A percentile compares a stretch with the other conserved stretches of the same genome.
Evolutionary conservation across 208 protist genomes (phyloP).

Genomic region (Trypanosoma rangeli): DNA sequence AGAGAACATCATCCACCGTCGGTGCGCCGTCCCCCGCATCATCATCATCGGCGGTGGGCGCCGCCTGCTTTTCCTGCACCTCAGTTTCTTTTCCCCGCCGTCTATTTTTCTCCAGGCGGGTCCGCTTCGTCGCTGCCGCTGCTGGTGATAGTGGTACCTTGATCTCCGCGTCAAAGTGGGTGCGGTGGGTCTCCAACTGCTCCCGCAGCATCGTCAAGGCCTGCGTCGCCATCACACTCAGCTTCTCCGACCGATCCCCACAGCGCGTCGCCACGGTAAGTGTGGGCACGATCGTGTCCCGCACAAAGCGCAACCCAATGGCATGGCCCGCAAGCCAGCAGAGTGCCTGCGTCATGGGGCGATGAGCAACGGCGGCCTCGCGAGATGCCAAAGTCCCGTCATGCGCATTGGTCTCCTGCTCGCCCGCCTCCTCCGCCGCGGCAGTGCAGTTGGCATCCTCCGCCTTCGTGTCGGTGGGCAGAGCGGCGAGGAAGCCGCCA

Average conservation of each 20-base stretch:
- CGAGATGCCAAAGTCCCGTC: conserved; percentile 1
- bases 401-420: background rate
- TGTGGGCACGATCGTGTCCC: conserved; percentile 47
- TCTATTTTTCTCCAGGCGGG: background rate
- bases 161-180: conserved; percentile 7
- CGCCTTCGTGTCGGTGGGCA: conserved; percentile 29
- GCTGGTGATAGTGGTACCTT: background rate
- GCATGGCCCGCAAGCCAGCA: conserved; percentile 41
- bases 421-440: background rate
- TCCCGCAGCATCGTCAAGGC: conserved; percentile 53
- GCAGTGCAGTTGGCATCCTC: background rate
- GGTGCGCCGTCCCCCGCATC: background rate
- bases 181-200: conserved; percentile 71
- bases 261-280: conserved; percentile 46
- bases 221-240: conserved; percentile 61
- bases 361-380: conserved; percentile 8
- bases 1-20: conserved; percentile 31
- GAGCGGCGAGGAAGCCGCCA: conserved; percentile 65
- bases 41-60: background rate
- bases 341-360: conserved; percentile 10
- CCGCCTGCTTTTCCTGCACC: conserved; percentile 13
- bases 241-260: conserved; percentile 46
- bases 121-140: background rate
- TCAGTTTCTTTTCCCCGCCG: conserved; percentile 14
- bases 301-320: conserved; percentile 32